Evolutionary conservation across 2,329 filamentous ascomycete species (phyloP).

Genomic region (Exophiala viscosa): DNA sequence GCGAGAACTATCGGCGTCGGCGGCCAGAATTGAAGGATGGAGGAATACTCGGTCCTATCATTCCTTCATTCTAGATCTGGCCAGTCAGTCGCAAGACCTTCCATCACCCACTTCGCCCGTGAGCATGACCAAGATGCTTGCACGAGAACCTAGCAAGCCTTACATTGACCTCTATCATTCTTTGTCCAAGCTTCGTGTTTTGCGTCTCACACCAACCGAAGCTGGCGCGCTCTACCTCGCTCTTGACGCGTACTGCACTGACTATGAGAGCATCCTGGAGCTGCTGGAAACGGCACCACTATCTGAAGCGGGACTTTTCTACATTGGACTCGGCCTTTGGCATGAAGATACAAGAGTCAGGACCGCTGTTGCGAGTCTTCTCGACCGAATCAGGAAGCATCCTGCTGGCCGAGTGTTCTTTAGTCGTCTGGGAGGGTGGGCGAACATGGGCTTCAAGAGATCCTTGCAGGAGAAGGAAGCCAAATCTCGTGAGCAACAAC

Average conservation of each 20-base stretch:
- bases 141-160: slow-evolving; percentile 52
- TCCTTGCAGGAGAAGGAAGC: slow-evolving; percentile 62
- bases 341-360: slow-evolving; percentile 81
- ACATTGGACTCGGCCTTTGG: slow-evolving; percentile 84
- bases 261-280: slow-evolving; percentile 81
- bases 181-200: slow-evolving; percentile 80
- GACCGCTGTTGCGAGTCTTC: slow-evolving; percentile 68
- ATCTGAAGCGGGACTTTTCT: slow-evolving; percentile 83
- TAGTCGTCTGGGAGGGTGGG: slow-evolving; percentile 78
- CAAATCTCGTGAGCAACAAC: slow-evolving; percentile 10
- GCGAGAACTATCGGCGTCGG: slow-evolving; percentile 84
- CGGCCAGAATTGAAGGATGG: slow-evolving; percentile 94
- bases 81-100: slow-evolving; percentile 34
- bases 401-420: slow-evolving; percentile 93
- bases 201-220: slow-evolving; percentile 71
- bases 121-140: slow-evolving; percentile 56
- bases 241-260: slow-evolving; percentile 68
- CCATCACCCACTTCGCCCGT: slow-evolving; percentile 37
- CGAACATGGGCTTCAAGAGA: slow-evolving; percentile 78
- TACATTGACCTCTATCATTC: slow-evolving; percentile 86
- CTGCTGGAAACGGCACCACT: slow-evolving; percentile 79
- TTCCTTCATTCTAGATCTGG: slow-evolving; percentile 77
- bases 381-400: slow-evolving; percentile 79
- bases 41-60: slow-evolving; percentile 93
- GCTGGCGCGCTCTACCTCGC: slow-evolving; percentile 82